Conservation (phyloP, 2,329 filamentous ascomycete species). For the Aspergillus cejpii region DNA sequence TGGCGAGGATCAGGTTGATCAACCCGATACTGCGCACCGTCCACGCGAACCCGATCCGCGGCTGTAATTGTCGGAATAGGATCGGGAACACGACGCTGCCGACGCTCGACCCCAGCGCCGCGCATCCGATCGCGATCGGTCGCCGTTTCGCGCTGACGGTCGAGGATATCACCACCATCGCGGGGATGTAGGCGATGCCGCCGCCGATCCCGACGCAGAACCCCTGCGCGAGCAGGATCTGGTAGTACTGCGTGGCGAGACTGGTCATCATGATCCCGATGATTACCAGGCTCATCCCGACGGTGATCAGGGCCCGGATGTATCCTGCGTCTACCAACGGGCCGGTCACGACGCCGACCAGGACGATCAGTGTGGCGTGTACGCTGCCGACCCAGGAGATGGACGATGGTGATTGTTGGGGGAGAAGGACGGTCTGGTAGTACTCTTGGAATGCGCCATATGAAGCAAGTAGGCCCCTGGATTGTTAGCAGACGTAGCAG, state of each 20-base stretch:
- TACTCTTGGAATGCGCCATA: slow-evolving; percentile 48
- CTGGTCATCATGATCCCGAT: slow-evolving; percentile 30
- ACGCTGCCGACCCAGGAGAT: slow-evolving; percentile 47
- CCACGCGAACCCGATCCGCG: slow-evolving; percentile 54
- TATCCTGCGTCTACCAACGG: slow-evolving; percentile 46
- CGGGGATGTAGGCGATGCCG: slow-evolving; percentile 29
- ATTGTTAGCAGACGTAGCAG: neutral
- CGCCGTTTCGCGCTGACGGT: slow-evolving; percentile 43
- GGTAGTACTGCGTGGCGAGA: slow-evolving; percentile 25
- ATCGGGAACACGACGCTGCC: slow-evolving; percentile 57
- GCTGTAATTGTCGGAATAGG: slow-evolving; percentile 48
- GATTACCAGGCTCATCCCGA: slow-evolving; percentile 37
- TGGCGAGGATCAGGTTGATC: slow-evolving; percentile 42
- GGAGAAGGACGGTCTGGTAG: slow-evolving; percentile 38
- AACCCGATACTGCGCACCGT: slow-evolving; percentile 53
- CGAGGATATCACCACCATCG: slow-evolving; percentile 27
- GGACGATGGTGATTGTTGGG: slow-evolving; percentile 32
- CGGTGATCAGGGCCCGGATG: slow-evolving; percentile 35
- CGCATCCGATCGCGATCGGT: slow-evolving; percentile 51
- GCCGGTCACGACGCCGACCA: slow-evolving; percentile 44
- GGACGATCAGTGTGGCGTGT: slow-evolving; percentile 44
- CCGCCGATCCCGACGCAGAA: slow-evolving; percentile 30
- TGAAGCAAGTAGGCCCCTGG: slow-evolving; percentile 40
- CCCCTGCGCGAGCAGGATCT: slow-evolving; percentile 43
- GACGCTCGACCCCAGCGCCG: slow-evolving; percentile 51